Conservation (phyloP, 192 early-diverging fungal species). For the Coemansia sp. region DNA sequence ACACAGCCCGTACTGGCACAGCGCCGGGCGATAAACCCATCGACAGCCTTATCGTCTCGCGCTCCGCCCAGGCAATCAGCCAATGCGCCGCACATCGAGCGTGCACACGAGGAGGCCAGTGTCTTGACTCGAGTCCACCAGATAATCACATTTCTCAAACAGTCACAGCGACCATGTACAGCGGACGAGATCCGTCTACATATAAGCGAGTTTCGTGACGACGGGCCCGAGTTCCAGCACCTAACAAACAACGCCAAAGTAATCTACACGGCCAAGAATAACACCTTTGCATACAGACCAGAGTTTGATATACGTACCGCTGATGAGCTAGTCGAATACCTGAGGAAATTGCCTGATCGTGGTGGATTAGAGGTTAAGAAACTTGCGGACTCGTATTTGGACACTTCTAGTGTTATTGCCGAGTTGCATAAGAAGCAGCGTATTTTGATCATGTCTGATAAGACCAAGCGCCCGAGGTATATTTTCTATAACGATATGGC, state of each 20-base stretch:
- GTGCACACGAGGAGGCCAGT: slow-evolving; percentile 21
- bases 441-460: slow-evolving; percentile 68
- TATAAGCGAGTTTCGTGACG: slow-evolving; percentile 62
- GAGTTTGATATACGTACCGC: slow-evolving; percentile 71
- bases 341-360: slow-evolving; percentile 61
- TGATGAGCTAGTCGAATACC: slow-evolving; percentile 70
- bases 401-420: slow-evolving; percentile 29
- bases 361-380: slow-evolving; percentile 76
- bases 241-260: slow-evolving; percentile 70
- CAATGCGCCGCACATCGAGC: slow-evolving; percentile 22
- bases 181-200: slow-evolving; percentile 62
- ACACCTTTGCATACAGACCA: slow-evolving; percentile 78
- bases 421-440: slow-evolving; percentile 53
- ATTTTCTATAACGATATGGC: slow-evolving; percentile 68
- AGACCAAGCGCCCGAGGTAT: slow-evolving; percentile 66
- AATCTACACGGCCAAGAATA: slow-evolving; percentile 57
- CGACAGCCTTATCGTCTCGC: slow-evolving; percentile 5
- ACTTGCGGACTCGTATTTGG: slow-evolving; percentile 76
- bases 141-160: slow-evolving; percentile 49
- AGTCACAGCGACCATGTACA: slow-evolving; percentile 64
- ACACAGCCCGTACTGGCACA: slow-evolving; percentile 55
- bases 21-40: slow-evolving; percentile 11
- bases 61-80: neutral
- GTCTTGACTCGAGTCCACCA: slow-evolving; percentile 38
- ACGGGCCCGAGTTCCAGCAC: slow-evolving; percentile 61